Base-by-base conservation (phyloP, 1,284 basidiomycete genomes). In the Taiwanofungus camphoratus region DNA sequence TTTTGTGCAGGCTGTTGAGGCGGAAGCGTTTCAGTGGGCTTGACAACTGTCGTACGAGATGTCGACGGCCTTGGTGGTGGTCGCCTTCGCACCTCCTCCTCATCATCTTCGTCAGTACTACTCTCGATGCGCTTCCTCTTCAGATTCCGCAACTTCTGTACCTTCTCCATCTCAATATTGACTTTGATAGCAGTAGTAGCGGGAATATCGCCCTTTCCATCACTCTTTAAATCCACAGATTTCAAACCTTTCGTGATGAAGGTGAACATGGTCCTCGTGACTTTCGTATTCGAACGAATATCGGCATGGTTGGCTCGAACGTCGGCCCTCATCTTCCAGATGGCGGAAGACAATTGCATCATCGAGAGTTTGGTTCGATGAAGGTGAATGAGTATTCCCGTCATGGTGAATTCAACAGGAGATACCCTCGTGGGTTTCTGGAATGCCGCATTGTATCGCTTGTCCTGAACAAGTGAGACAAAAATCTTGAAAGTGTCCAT, bases 401-500 rank as follows among this genome's bases (percentile, higher is more conserved):
- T 71, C 66, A 69, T 70, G 36, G 69, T 62, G 46, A 74, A 74
- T 49, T 74, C 73, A 41, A 73, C 60, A 1, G 73, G 71, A 1
- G 73, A 69, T 16, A 76, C 58, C 26, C 73, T 65, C 4, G 58
- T 57, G 2, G 67, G 64, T 34, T 58, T 63, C 43, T 64, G 59
- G 40, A 75, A 68, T 3, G 69, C 62, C 19, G 45, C 47, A 30
- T 60, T 67, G 41, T 59, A 65, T 36, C 56, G 56, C 45, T 62
- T 63, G 51, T 69, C 60, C 26, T 58, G 60, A 2, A 65, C 66
- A 20, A 74, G 57, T 4, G 56, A 48, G n/a, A 66, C 51, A 53
- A 71, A 73, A 32, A 71, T 65, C 21, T 57, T 54, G 49, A 74
- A 73, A 0, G 68, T 68, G 46, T 66, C 63, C 32, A 64, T 49